Percentiles rank a stretch among this genome's conserved stretches.
Evolutionary conservation across 768 basidiomycete genomes (phyloP).

Genomic region (Lanmaoa rubissima): DNA sequence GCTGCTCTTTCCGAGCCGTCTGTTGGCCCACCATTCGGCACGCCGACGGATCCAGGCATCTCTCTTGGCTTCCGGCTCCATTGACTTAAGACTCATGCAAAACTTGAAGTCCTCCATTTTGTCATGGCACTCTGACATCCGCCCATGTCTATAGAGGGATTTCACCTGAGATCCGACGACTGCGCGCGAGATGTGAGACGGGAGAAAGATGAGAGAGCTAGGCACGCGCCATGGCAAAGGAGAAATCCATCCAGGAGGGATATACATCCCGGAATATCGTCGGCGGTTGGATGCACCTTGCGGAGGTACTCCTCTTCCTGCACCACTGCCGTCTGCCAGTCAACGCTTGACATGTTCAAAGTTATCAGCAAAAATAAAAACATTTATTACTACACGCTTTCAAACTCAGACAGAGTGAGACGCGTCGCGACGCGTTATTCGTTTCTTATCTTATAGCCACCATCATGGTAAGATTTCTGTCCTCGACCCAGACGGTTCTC

Average conservation of each 20-base stretch:
- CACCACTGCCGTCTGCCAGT: conserved; percentile 54
- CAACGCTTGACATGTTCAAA: conserved; percentile 36
- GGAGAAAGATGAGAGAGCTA: not conserved
- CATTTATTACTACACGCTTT: conserved; percentile 34
- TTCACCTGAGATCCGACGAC: conserved; percentile 79
- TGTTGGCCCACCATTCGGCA: conserved; percentile 93
- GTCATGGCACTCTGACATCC: conserved; percentile 62
- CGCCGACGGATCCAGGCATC: conserved; percentile 82
- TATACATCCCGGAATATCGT: conserved; percentile 83
- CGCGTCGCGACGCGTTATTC: conserved; percentile 48
- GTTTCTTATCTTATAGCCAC: conserved; percentile 14
- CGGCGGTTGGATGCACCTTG: conserved; percentile 65
- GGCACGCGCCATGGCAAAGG: conserved; percentile 59
- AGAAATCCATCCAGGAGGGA: conserved; percentile 71
- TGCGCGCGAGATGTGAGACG: conserved; percentile 31
- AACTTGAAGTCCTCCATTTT: conserved; percentile 95
- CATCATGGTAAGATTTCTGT: conserved; percentile 39
- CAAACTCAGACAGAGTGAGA: conserved; percentile 38
- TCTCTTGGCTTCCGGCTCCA: conserved; percentile 73
- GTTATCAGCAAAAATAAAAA: not conserved
- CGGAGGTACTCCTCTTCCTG: conserved; percentile 70
- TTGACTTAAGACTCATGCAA: conserved; percentile 79
- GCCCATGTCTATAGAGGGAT: conserved; percentile 84
- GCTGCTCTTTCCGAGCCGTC: conserved; percentile 75
- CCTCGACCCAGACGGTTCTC: not conserved